Evolutionary conservation across 73 alveolate genomes (phyloP).

Genomic region (Durusdinium trenchii): DNA sequence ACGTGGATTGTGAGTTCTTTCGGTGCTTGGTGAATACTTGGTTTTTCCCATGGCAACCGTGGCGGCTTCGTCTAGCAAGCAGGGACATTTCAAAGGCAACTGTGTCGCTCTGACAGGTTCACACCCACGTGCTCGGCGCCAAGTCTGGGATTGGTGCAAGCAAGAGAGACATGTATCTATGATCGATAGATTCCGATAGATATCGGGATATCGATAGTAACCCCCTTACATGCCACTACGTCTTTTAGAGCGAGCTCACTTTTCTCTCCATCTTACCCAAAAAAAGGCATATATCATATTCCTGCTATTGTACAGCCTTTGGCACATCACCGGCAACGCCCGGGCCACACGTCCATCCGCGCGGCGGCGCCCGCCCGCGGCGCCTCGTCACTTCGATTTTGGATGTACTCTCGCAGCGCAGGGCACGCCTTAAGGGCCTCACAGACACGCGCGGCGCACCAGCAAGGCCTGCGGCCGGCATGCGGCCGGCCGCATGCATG

Average conservation of each 20-base stretch:
- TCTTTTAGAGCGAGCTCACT: neutral
- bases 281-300: neutral
- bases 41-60: too few relatives aligned
- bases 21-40: neutral
- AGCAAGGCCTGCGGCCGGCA: neutral
- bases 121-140: too few relatives aligned
- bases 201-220: neutral
- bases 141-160: too few relatives aligned
- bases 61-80: too few relatives aligned
- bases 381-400: neutral
- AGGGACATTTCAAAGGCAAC: too few relatives aligned
- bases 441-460: neutral
- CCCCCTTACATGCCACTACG: neutral
- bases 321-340: neutral
- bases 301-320: neutral
- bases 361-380: neutral
- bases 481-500: neutral
- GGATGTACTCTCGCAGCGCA: constrained; percentile 50
- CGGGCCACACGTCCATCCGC: neutral
- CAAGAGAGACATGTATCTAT: too few relatives aligned
- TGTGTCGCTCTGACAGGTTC: too few relatives aligned
- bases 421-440: constrained; percentile 55
- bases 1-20: too few relatives aligned
- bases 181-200: too few relatives aligned
- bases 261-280: neutral